A percentile compares a stretch with the other conserved stretches of the same genome.
Conservation (phyloP, 768 basidiomycete genomes). For the Boletus rubescentipes region DNA sequence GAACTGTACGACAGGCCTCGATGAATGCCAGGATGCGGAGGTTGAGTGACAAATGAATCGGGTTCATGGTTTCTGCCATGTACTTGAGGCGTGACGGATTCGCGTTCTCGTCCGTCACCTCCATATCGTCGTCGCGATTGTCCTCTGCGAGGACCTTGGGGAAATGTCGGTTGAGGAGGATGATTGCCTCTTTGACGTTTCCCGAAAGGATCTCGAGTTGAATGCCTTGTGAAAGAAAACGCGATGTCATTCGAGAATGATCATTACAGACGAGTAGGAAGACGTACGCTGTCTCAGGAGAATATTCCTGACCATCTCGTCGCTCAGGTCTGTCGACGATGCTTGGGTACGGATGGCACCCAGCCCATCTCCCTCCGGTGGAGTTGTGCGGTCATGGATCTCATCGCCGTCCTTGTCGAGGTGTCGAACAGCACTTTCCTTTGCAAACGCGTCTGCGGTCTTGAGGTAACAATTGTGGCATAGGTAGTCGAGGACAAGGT, state of each 20-base stretch:
- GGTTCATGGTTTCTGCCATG: conserved; percentile 61
- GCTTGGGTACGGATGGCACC: conserved; percentile 10
- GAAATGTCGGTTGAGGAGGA: conserved; percentile 67
- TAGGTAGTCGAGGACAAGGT: conserved; percentile 74
- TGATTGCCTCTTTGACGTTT: conserved; percentile 67
- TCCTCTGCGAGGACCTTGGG: conserved; percentile 59
- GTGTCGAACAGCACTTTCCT: conserved; percentile 59
- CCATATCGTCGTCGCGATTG: conserved; percentile 10
- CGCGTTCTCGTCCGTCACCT: conserved; percentile 22
- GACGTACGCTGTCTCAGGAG: conserved; percentile 54
- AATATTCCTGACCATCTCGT: conserved; percentile 45
- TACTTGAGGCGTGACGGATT: conserved; percentile 44
- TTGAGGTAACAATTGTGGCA: conserved; percentile 70
- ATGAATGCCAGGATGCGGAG: conserved; percentile 86
- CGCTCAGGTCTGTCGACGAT: conserved; percentile 30
- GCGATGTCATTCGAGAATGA: not conserved
- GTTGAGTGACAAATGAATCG: conserved; percentile 78
- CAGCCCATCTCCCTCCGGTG: conserved; percentile 4
- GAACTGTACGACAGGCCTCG: conserved; percentile 76
- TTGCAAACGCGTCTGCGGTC: conserved; percentile 67
- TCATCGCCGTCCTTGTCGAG: conserved; percentile 74
- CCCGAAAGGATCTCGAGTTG: conserved; percentile 70
- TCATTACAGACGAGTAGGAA: not conserved
- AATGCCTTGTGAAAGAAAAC: conserved; percentile 51
- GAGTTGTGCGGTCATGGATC: conserved; percentile 32